A percentile compares a stretch with the other conserved stretches of the same genome.
Conservation (phyloP, 2,329 filamentous ascomycete genomes). For the Mycosphaerella sp. region DNA sequence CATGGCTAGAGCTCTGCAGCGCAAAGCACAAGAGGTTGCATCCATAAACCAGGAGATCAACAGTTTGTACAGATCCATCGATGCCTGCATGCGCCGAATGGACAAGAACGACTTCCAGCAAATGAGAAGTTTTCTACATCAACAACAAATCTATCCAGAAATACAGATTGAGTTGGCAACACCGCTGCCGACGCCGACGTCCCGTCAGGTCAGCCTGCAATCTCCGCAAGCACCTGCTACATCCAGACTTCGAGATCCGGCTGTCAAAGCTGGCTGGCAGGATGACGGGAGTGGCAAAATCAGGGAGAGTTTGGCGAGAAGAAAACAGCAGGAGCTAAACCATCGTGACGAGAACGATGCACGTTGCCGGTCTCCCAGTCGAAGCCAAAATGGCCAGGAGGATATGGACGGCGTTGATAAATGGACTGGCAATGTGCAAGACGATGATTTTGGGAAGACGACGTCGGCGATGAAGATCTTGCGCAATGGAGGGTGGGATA, state of each 20-base stretch:
- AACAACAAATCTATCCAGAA: constrained; percentile 12
- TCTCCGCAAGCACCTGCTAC: background rate
- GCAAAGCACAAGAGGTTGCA: constrained; percentile 13
- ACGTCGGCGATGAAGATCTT: background rate
- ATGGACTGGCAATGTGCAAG: constrained; percentile 1
- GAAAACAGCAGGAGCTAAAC: constrained; percentile 10
- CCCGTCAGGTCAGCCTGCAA: background rate
- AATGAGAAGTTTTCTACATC: constrained; percentile 7
- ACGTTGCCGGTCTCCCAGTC: background rate
- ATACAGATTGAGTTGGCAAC: constrained; percentile 10
- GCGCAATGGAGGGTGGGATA: background rate
- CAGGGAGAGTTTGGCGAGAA: background rate
- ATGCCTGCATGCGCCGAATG: constrained; percentile 12
- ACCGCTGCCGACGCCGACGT: constrained; percentile 4
- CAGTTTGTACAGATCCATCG: constrained; percentile 10
- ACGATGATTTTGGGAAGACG: background rate
- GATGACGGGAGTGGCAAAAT: constrained; percentile 3
- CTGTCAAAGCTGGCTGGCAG: constrained; percentile 11
- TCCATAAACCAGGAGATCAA: constrained; percentile 9
- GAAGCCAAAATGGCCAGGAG: background rate
- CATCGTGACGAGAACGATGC: background rate
- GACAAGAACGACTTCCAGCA: constrained; percentile 7
- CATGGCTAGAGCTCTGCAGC: constrained; percentile 10
- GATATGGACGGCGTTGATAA: constrained; percentile 13
- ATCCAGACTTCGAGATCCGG: background rate